A percentile compares a stretch with the other conserved stretches of the same genome.
Conservation (phyloP, 345 rosid genomes). For the Cardiospermum halicacabum region DNA sequence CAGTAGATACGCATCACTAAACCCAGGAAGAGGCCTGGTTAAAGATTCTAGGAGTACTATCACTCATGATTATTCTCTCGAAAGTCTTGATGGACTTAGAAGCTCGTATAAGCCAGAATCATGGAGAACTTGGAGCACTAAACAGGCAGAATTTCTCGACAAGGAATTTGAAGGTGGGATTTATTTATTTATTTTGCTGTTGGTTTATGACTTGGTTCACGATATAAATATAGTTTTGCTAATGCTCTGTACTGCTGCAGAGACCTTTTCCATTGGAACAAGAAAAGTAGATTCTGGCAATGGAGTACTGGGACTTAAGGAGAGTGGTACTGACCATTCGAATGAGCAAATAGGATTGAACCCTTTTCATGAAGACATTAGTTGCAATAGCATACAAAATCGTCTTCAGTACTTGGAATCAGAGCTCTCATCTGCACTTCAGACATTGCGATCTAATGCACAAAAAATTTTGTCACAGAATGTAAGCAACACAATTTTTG, state of each 20-base stretch:
- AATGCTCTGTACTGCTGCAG: slow-evolving; percentile 48
- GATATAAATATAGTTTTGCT: slow-evolving; percentile 12
- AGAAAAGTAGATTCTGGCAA: slow-evolving; percentile 14
- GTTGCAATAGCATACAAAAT: slow-evolving; percentile 36
- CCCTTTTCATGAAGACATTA: slow-evolving; percentile 26
- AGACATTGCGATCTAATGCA: slow-evolving; percentile 46
- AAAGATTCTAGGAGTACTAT: slow-evolving; percentile 16
- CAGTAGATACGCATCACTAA: slow-evolving; percentile 18
- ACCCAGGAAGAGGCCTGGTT: slow-evolving; percentile 16
- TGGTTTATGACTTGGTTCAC: slow-evolving; percentile 5
- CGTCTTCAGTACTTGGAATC: slow-evolving; percentile 65
- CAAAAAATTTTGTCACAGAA: slow-evolving; percentile 34
- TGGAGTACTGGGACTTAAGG: slow-evolving; percentile 28
- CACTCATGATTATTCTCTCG: slow-evolving; percentile 24
- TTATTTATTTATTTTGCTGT: slow-evolving; percentile 5
- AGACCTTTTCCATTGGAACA: slow-evolving; percentile 23
- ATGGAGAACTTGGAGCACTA: slow-evolving; percentile 79
- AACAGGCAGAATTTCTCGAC: slow-evolving; percentile 52
- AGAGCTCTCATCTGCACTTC: slow-evolving; percentile 78
- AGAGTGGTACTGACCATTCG: slow-evolving; percentile 22
- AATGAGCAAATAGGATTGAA: slow-evolving; percentile 26
- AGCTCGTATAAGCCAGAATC: slow-evolving; percentile 37
- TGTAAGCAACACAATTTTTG: slow-evolving; percentile 27
- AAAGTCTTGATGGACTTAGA: slow-evolving; percentile 26
- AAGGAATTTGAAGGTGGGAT: slow-evolving; percentile 66